phyloP scores from a whole-genome alignment of 1,139 yeast genomes.

The Pichia sp. region DNA sequence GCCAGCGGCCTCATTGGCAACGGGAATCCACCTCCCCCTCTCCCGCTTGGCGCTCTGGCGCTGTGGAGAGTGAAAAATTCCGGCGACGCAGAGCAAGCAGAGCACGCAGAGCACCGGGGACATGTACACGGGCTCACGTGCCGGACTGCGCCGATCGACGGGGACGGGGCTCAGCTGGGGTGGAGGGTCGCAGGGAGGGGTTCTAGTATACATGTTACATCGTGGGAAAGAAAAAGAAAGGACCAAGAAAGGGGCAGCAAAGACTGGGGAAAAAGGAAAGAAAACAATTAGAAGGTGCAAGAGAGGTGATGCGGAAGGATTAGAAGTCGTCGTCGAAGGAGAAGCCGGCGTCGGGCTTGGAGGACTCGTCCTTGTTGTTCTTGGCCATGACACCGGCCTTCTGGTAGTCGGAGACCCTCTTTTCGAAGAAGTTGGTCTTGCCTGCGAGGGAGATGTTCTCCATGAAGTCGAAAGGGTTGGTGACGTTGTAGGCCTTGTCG shows the following conservation, averaged over 20 bases:
- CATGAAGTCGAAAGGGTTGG: constrained; percentile 98
- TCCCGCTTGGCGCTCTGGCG: too few relatives aligned
- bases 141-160: neutral
- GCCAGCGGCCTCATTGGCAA: too few relatives aligned
- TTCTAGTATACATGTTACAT: constrained; percentile 7
- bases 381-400: constrained; percentile 96
- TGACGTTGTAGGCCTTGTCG: constrained; percentile 77
- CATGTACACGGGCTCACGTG: neutral
- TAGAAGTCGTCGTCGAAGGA: constrained; percentile 51
- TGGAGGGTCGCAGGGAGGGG: too few relatives aligned
- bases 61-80: too few relatives aligned
- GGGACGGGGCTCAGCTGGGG: too few relatives aligned
- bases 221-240: neutral
- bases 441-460: constrained; percentile 97
- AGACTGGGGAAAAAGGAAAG: neutral
- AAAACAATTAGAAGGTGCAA: neutral
- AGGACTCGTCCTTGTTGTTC: constrained; percentile 38
- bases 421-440: constrained; percentile 97
- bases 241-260: neutral
- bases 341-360: constrained; percentile 34
- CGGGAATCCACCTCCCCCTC: too few relatives aligned
- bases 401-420: constrained; percentile 97
- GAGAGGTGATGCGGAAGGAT: constrained; percentile 12
- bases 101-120: neutral
- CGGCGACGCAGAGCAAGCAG: neutral